Evolutionary conservation across 768 basidiomycete species (phyloP), one percentile per base, ranked within the genome.

Genomic region (Omphalotus guepiniiformis): DNA sequence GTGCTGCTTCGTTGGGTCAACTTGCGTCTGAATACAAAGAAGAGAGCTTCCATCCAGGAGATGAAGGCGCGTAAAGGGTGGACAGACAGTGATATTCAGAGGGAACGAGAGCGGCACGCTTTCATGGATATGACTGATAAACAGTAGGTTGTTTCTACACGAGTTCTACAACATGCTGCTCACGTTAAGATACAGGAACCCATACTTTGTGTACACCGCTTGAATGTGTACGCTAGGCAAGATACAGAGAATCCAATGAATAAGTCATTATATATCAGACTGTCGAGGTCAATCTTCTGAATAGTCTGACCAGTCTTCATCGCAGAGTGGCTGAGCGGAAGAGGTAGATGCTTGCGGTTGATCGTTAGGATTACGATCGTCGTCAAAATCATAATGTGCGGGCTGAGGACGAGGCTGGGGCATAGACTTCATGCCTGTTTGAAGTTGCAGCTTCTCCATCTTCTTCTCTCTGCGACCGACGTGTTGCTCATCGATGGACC

Each of bases 101-200:
- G 70, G 42, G 79, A 83, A 57, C 69, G 79, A 16, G 79, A 83
- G 49, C 69, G 73, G 40, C 72, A 81, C 44, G 82, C 81, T 16
- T 84, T 85, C 59, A 65, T 75, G 21, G 82, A 85, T 58, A 53
- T 82, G 46, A 83, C 82, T 3, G 82, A 84, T 60, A 78, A 74
- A 56, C 75, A 81, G 78, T 82, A 50, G 60, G 79, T 66, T 34
- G 39, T 43, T 7, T 15, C 38, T 27, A 38, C 13, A 40, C 18
- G 23, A 21, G 42, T 28, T 39, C 15, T 42, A 8, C 3, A 19
- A 16, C 12, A 11, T 19, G 34, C 6, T 46, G 21, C 26, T 19
- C 16, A 13, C 19, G 27, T 64, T 64, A 58, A 71, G 1, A n/a
- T 27, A 18, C 50, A 80, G 79, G 63, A 83, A 82, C 54, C 60